Percentiles rank a stretch among this genome's conserved stretches.
phyloP scores from a whole-genome alignment of 345 rosid genomes.

The Bruguiera gymnorhiza region DNA sequence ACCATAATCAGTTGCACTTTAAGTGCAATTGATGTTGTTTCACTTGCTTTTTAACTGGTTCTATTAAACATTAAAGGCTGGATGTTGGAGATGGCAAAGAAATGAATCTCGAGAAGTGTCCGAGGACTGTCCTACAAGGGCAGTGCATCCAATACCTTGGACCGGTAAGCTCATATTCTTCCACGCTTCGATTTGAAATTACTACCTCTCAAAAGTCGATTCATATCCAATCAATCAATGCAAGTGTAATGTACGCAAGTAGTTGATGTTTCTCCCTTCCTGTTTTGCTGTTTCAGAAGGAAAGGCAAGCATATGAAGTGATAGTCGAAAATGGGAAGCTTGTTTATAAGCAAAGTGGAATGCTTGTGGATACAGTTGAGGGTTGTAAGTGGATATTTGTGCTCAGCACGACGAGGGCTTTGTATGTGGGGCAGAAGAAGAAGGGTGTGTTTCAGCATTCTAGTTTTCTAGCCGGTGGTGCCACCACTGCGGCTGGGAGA shows the following conservation, averaged over 20 bases:
- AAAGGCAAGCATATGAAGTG: slow-evolving; percentile 57
- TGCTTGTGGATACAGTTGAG: slow-evolving; percentile 35
- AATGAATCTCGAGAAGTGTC: slow-evolving; percentile 42
- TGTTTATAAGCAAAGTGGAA: slow-evolving; percentile 31
- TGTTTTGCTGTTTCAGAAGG: slow-evolving; percentile 33
- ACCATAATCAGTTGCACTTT: neutral
- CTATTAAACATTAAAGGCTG: slow-evolving; percentile 39
- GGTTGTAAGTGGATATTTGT: slow-evolving; percentile 70
- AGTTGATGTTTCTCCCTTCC: neutral
- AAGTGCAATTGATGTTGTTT: neutral
- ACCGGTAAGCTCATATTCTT: slow-evolving; percentile 37
- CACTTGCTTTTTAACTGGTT: neutral
- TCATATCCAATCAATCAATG: neutral
- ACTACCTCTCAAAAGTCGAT: neutral
- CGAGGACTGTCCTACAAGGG: slow-evolving; percentile 37
- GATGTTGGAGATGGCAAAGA: slow-evolving; percentile 69
- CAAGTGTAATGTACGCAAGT: too few relatives aligned
- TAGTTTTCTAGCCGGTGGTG: slow-evolving; percentile 66
- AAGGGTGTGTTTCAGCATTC: slow-evolving; percentile 73
- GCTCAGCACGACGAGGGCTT: slow-evolving; percentile 49
- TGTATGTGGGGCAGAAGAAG: slow-evolving; percentile 63
- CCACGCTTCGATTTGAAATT: too few relatives aligned
- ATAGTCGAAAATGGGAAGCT: slow-evolving; percentile 52
- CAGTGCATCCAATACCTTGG: slow-evolving; percentile 66
- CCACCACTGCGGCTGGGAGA: slow-evolving; percentile 70